Percentiles rank a stretch among this genome's conserved stretches.
Conservation (phyloP, 2,329 filamentous ascomycete genomes). For the Fusarium acutatum region DNA sequence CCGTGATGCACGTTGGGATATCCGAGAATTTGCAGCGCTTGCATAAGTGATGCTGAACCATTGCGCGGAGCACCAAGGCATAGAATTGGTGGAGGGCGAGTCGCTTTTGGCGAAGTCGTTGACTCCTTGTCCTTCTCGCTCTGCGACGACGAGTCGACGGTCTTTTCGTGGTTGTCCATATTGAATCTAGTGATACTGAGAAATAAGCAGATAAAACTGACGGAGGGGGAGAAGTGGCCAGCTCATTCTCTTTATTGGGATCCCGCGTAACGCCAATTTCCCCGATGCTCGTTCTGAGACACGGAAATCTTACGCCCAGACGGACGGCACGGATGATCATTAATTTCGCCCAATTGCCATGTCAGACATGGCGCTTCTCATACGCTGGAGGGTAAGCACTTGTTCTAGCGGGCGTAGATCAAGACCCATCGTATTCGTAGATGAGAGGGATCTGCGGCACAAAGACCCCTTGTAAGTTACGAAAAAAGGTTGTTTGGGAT, state of each 20-base stretch:
- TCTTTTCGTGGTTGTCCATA: background rate
- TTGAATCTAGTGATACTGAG: accelerated
- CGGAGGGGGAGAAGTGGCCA: background rate
- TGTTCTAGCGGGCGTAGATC: background rate
- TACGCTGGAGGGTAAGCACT: background rate
- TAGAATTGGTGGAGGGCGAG: constrained; percentile 4
- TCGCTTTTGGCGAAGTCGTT: background rate
- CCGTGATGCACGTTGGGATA: constrained; percentile 26
- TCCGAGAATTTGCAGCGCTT: constrained; percentile 22
- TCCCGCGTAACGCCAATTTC: background rate
- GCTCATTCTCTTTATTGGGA: background rate
- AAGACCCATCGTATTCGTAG: background rate
- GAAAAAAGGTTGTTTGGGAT: background rate
- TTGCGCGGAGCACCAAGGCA: constrained; percentile 20
- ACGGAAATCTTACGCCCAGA: background rate
- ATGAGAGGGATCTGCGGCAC: background rate
- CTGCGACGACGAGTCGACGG: background rate
- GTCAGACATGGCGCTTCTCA: background rate
- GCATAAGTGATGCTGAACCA: constrained; percentile 26
- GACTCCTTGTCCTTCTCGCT: background rate
- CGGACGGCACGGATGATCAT: background rate
- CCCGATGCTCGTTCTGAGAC: background rate
- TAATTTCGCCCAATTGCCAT: background rate
- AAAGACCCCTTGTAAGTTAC: background rate
- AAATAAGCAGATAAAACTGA: background rate